These are phyloP conservation scores for Lobulomyces angularis DNA, from an alignment of 192 early-diverging fungal species.

Conservation along the genomic window DNA sequence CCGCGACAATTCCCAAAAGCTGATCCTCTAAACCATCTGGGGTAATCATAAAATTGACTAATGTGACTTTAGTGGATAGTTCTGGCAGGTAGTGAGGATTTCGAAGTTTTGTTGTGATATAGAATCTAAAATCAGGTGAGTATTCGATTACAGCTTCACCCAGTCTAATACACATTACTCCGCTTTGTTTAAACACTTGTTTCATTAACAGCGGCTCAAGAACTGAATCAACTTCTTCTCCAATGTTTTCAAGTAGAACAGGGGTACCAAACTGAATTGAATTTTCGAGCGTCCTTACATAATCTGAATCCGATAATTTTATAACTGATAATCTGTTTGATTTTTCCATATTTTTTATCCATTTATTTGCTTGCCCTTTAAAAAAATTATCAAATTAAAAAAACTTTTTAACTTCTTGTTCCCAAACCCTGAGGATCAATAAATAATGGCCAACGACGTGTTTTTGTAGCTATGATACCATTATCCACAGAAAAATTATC, in stretches of 20 bases:
- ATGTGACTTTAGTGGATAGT: slow-evolving; percentile 49
- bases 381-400: slow-evolving; percentile 43
- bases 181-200: slow-evolving; percentile 50
- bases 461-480: slow-evolving; percentile 42
- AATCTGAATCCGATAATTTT: slow-evolving; percentile 46
- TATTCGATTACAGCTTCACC: slow-evolving; percentile 50
- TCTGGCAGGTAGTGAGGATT: slow-evolving; percentile 54
- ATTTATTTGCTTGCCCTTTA: slow-evolving; percentile 54
- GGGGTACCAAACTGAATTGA: slow-evolving; percentile 51
- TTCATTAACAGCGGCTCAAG: slow-evolving; percentile 49
- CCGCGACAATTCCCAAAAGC: slow-evolving; percentile 46
- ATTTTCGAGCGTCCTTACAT: slow-evolving; percentile 45
- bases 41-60: slow-evolving; percentile 55
- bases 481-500: slow-evolving; percentile 47
- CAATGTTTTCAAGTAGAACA: slow-evolving; percentile 47
- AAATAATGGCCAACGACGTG: slow-evolving; percentile 31
- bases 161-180: slow-evolving; percentile 43
- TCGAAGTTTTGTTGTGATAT: slow-evolving; percentile 47
- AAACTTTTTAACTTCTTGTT: neutral
- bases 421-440: no score
- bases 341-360: slow-evolving; percentile 56
- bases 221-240: slow-evolving; percentile 50
- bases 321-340: slow-evolving; percentile 37
- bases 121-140: slow-evolving; percentile 46
- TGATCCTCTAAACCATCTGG: slow-evolving; percentile 51